Conservation (phyloP, 495 filamentous ascomycete genomes). For the Annulohypoxylon stygium region DNA sequence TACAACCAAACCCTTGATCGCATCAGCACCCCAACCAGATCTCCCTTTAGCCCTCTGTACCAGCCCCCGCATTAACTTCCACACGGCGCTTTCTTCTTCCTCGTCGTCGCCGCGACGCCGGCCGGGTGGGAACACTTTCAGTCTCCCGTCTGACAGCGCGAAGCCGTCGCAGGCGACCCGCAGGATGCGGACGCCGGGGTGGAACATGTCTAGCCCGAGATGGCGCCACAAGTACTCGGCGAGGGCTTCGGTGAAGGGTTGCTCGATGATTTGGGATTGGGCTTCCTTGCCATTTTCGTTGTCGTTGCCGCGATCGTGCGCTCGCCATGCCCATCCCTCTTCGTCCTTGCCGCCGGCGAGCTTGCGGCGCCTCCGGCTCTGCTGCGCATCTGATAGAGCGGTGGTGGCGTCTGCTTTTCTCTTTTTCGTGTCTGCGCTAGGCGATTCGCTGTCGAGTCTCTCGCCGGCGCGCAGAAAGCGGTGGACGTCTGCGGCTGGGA, state of each 20-base stretch:
- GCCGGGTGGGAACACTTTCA: slow-evolving; percentile 57
- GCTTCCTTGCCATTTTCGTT: background rate
- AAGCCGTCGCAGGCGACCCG: slow-evolving; percentile 62
- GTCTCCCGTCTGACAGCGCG: slow-evolving; percentile 56
- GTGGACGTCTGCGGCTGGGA: slow-evolving; percentile 54
- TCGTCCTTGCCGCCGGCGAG: slow-evolving; percentile 57
- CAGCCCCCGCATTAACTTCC: slow-evolving; percentile 39
- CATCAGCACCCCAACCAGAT: slow-evolving; percentile 27
- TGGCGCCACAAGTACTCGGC: slow-evolving; percentile 57
- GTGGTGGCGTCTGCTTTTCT: slow-evolving; percentile 31
- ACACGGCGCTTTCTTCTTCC: slow-evolving; percentile 22
- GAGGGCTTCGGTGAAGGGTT: slow-evolving; percentile 61
- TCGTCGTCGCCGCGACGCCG: background rate
- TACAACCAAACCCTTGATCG: background rate
- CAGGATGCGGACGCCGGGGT: slow-evolving; percentile 58
- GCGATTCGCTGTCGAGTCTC: background rate
- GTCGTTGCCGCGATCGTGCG: slow-evolving; percentile 12
- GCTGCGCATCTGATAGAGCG: slow-evolving; percentile 44
- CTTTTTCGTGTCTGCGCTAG: background rate
- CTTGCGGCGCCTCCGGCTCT: slow-evolving; percentile 51
- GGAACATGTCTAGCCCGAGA: slow-evolving; percentile 59
- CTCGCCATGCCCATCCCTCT: slow-evolving; percentile 63
- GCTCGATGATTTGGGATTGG: slow-evolving; percentile 18
- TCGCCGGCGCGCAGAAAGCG: slow-evolving; percentile 48
- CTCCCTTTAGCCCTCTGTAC: slow-evolving; percentile 34